Percentiles rank a stretch among this genome's conserved stretches.
phyloP scores from a whole-genome alignment of 148 eudicot genomes.

The Rhododendron henanense region DNA sequence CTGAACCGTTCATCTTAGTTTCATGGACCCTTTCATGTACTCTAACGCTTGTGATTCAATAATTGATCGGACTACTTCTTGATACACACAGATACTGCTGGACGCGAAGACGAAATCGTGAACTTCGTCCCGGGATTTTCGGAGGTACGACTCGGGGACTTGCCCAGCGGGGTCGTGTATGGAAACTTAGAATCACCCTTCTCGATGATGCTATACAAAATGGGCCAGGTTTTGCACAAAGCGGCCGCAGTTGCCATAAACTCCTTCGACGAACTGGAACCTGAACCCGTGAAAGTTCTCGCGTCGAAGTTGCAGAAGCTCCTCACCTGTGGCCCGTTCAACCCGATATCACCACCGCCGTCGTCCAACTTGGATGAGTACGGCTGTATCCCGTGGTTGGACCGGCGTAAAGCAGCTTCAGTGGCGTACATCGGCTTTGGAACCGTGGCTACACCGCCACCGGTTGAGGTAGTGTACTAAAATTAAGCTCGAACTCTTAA shows the following conservation, averaged over 20 bases:
- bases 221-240: slow-evolving; percentile 33
- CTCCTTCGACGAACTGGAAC: slow-evolving; percentile 47
- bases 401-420: slow-evolving; percentile 22
- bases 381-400: slow-evolving; percentile 53
- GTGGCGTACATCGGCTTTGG: slow-evolving; percentile 70
- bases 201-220: slow-evolving; percentile 46
- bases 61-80: neutral
- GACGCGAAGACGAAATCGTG: slow-evolving; percentile 20
- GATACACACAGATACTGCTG: slow-evolving; percentile 18
- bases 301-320: slow-evolving; percentile 32
- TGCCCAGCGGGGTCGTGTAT: slow-evolving; percentile 36
- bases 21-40: too few species aligned
- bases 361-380: slow-evolving; percentile 13
- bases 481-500: neutral
- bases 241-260: slow-evolving; percentile 45
- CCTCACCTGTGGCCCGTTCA: slow-evolving; percentile 55
- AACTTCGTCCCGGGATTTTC: slow-evolving; percentile 51
- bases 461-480: slow-evolving; percentile 27
- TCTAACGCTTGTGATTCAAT: too few species aligned
- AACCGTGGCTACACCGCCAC: slow-evolving; percentile 31
- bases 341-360: slow-evolving; percentile 28
- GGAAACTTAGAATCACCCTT: slow-evolving; percentile 48
- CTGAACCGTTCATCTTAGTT: too few species aligned
- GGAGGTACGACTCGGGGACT: slow-evolving; percentile 30
- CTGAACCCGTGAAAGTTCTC: slow-evolving; percentile 30